A percentile compares a stretch with the other conserved stretches of the same genome.
These are phyloP conservation scores for Suillus alpinus DNA, from an alignment of 768 basidiomycete species.

Conservation along the genomic window DNA sequence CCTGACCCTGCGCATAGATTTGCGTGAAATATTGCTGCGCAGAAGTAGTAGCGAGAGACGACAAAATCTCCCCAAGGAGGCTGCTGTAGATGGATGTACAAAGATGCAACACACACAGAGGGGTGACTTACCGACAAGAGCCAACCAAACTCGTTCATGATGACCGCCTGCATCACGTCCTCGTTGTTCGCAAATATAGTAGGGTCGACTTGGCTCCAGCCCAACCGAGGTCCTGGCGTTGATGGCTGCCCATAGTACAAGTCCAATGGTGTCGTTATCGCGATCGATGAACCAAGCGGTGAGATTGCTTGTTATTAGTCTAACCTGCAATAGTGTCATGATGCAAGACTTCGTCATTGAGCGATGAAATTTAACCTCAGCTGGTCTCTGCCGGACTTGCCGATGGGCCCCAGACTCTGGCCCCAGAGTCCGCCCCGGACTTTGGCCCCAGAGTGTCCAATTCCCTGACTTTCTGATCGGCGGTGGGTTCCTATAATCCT, in stretches of 20 bases:
- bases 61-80: slow-evolving; percentile 20
- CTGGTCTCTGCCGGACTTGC: no score
- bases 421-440: no score
- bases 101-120: neutral
- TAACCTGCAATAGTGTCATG: slow-evolving; percentile 11
- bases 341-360: no score
- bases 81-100: slow-evolving; percentile 9
- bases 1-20: slow-evolving; percentile 21
- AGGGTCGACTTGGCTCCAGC: slow-evolving; percentile 20
- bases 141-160: slow-evolving; percentile 41
- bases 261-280: slow-evolving; percentile 34
- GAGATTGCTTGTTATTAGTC: slow-evolving; percentile 29
- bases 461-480: no score
- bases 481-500: no score
- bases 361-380: no score
- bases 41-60: slow-evolving; percentile 18
- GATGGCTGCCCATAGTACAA: slow-evolving; percentile 26
- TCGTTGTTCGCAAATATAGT: slow-evolving; percentile 22
- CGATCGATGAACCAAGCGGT: slow-evolving; percentile 40
- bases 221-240: slow-evolving; percentile 17
- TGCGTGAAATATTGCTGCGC: slow-evolving; percentile 24
- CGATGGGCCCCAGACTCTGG: no score
- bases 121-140: slow-evolving; percentile 34
- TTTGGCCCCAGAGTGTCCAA: no score
- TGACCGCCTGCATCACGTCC: slow-evolving; percentile 30